phyloP scores from a whole-genome alignment of 2,329 filamentous ascomycete species.

The Botryotinia globosa region DNA sequence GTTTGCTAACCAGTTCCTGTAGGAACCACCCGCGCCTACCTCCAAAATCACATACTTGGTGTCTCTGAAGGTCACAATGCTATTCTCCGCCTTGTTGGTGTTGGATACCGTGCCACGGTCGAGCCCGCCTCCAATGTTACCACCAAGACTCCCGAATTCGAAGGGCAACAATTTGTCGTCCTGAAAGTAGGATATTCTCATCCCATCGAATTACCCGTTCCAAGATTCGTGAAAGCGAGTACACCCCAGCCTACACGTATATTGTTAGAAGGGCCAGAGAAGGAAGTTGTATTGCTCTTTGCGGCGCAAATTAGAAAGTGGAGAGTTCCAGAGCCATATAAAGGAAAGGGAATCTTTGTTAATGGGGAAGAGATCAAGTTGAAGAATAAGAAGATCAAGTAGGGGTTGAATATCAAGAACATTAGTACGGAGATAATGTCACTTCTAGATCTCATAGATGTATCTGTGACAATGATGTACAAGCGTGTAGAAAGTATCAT shows the following conservation, averaged over 20 bases:
- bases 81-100: constrained; percentile 87
- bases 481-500: constrained; percentile 7
- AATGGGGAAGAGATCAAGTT: constrained; percentile 97
- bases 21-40: constrained; percentile 88
- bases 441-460: constrained; percentile 22
- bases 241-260: constrained; percentile 89
- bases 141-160: constrained; percentile 64
- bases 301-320: constrained; percentile 84
- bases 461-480: constrained; percentile 17
- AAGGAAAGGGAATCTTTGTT: constrained; percentile 98
- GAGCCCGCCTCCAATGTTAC: constrained; percentile 63
- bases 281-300: constrained; percentile 84
- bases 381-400: constrained; percentile 98
- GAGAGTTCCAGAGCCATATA: constrained; percentile 94
- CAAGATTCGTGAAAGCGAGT: constrained; percentile 77
- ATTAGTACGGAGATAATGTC: constrained; percentile 32
- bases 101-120: constrained; percentile 88
- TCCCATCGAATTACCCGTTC: constrained; percentile 85
- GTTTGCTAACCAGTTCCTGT: constrained; percentile 9
- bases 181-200: constrained; percentile 97
- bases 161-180: constrained; percentile 83
- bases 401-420: constrained; percentile 38
- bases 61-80: constrained; percentile 96
- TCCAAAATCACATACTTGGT: constrained; percentile 87
- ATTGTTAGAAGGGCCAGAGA: constrained; percentile 82